Conservation (phyloP, 2,329 filamentous ascomycete genomes). For the Cadophora malorum region DNA sequence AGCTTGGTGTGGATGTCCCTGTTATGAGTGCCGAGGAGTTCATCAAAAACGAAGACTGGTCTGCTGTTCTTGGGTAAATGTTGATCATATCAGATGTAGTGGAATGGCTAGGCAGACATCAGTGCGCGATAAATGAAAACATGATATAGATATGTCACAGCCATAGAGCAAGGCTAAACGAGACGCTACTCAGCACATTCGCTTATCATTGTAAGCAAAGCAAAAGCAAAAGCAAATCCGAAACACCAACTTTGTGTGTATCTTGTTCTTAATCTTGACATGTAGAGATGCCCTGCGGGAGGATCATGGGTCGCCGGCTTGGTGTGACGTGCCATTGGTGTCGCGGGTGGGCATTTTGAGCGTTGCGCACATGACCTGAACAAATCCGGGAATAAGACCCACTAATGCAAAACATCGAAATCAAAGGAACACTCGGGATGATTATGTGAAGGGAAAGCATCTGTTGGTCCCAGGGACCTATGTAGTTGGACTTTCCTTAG, state of each 20-base stretch:
- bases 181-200: no score
- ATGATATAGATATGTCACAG: no score
- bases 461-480: background rate
- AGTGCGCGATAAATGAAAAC: no score
- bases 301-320: conserved; percentile 22
- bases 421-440: background rate
- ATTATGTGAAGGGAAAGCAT: background rate
- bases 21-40: background rate
- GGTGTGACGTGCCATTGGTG: background rate
- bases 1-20: background rate
- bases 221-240: no score
- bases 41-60: background rate
- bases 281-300: conserved; percentile 25
- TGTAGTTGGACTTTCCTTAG: background rate
- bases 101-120: no score
- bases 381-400: background rate
- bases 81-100: no score
- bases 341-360: conserved; percentile 8
- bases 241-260: no score
- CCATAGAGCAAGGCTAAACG: no score
- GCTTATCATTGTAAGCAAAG: no score
- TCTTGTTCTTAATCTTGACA: no score
- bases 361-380: conserved; percentile 2
- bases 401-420: background rate
- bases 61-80: background rate